phyloP scores from a whole-genome alignment of 495 filamentous ascomycete genomes.

The Xylaria longipes region DNA sequence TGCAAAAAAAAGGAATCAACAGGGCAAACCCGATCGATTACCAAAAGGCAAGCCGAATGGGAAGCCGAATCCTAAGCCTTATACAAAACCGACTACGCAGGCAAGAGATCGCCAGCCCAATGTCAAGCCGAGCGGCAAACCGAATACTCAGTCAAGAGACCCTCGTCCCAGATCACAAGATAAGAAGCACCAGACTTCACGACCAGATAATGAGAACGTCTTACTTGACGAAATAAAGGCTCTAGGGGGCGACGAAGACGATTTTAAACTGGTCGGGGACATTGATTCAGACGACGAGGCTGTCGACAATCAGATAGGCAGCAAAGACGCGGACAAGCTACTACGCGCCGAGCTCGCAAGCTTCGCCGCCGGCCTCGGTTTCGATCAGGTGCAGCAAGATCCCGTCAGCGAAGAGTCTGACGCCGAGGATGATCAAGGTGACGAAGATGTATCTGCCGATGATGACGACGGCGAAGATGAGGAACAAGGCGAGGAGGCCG shows the following conservation, averaged over 20 bases:
- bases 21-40: conserved; percentile 31
- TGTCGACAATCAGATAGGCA: conserved; percentile 44
- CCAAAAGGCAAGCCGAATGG: conserved; percentile 48
- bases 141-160: conserved; percentile 45
- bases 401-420: conserved; percentile 37
- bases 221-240: conserved; percentile 75
- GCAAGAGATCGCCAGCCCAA: conserved; percentile 49
- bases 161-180: conserved; percentile 31
- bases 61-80: conserved; percentile 43
- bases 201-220: conserved; percentile 36
- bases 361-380: conserved; percentile 55
- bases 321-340: conserved; percentile 43
- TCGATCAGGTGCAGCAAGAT: conserved; percentile 46
- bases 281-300: conserved; percentile 68
- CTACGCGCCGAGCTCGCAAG: conserved; percentile 50
- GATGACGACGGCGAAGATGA: conserved; percentile 21
- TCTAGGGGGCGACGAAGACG: conserved; percentile 79
- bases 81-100: conserved; percentile 19
- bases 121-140: conserved; percentile 33
- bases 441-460: conserved; percentile 6
- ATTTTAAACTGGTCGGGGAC: conserved; percentile 69
- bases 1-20: conserved; percentile 37
- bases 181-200: conserved; percentile 38
- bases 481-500: conserved; percentile 28
- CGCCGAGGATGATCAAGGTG: conserved; percentile 38